These are phyloP conservation scores for Tieghemiomyces parasiticus DNA, from an alignment of 192 early-diverging fungal genomes.

Conservation along the genomic window DNA sequence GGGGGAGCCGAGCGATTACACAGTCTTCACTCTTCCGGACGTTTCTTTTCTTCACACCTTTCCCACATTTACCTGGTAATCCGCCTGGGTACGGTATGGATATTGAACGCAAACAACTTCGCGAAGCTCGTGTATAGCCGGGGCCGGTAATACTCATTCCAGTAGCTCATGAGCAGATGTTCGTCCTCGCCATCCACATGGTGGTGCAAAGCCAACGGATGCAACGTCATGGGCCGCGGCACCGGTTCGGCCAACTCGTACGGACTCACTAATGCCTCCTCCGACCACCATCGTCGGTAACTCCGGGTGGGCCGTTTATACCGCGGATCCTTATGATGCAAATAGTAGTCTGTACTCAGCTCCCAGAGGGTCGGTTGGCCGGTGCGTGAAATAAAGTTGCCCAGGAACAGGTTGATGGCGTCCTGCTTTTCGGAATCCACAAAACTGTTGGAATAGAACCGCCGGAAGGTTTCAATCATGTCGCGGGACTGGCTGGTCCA, in stretches of 20 bases:
- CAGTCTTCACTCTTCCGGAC: background rate
- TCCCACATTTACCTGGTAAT: conserved; percentile 20
- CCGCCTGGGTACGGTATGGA: conserved; percentile 58
- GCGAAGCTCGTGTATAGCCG: conserved; percentile 60
- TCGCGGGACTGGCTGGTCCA: conserved; percentile 93
- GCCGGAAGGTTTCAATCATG: conserved; percentile 82
- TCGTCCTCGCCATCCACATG: conserved; percentile 17
- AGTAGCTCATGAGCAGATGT: conserved; percentile 39
- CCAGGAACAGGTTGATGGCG: conserved; percentile 84
- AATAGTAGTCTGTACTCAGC: conserved; percentile 52
- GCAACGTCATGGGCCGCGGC: background rate
- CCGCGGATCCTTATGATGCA: conserved; percentile 54
- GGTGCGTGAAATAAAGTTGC: conserved; percentile 43
- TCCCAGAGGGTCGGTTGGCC: conserved; percentile 56
- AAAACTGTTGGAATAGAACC: conserved; percentile 92
- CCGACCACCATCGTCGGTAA: conserved; percentile 16
- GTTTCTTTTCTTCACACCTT: conserved; percentile 10
- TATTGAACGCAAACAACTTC: conserved; percentile 65
- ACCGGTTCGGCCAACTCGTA: conserved; percentile 1
- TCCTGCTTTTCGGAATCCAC: conserved; percentile 96
- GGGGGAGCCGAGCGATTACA: background rate
- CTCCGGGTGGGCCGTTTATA: conserved; percentile 19
- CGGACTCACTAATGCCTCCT: background rate
- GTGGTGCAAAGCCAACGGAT: background rate
- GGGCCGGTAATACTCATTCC: conserved; percentile 81